A percentile compares a stretch with the other conserved stretches of the same genome.
phyloP scores from a whole-genome alignment of 2,329 filamentous ascomycete genomes.

The Sporothrix curviconia region DNA sequence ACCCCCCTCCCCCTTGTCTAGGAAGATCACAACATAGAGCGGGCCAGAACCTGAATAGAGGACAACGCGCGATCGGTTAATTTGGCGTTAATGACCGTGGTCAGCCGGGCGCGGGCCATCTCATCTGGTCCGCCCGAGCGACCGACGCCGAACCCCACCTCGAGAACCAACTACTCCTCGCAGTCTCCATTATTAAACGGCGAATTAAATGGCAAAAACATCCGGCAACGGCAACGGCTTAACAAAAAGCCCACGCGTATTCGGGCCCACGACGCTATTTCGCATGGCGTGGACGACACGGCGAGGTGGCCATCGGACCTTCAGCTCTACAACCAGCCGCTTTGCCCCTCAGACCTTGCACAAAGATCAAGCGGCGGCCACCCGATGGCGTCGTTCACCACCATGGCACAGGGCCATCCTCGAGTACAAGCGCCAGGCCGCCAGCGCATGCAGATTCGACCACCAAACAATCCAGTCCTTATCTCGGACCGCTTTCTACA shows the following conservation, averaged over 20 bases:
- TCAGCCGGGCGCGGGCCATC: constrained; percentile 43
- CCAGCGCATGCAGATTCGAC: constrained; percentile 97
- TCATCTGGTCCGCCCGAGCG: constrained; percentile 59
- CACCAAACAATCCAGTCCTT: constrained; percentile 96
- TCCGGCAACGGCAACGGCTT: constrained; percentile 35
- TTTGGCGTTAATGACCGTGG: constrained; percentile 55
- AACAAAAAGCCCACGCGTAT: constrained; percentile 43
- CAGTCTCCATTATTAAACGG: constrained; percentile 28
- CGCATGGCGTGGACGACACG: constrained; percentile 79
- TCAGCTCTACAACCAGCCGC: constrained; percentile 83
- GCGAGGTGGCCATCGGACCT: constrained; percentile 91
- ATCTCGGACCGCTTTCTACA: constrained; percentile 98
- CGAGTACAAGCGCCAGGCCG: constrained; percentile 94
- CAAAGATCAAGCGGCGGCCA: constrained; percentile 91
- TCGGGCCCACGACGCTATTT: constrained; percentile 70
- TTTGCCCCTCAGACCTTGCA: constrained; percentile 87
- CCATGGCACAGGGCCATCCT: constrained; percentile 95
- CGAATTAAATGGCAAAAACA: constrained; percentile 19
- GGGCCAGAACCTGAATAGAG: constrained; percentile 67
- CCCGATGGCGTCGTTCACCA: constrained; percentile 95
- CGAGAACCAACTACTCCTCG: constrained; percentile 70
- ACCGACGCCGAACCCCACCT: constrained; percentile 86
- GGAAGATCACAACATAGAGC: constrained; percentile 87
- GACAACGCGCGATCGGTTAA: constrained; percentile 73
- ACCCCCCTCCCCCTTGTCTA: constrained; percentile 36